Evolutionary conservation across 2,329 filamentous ascomycete genomes (phyloP).

Genomic region (Pleomassaria siparia): DNA sequence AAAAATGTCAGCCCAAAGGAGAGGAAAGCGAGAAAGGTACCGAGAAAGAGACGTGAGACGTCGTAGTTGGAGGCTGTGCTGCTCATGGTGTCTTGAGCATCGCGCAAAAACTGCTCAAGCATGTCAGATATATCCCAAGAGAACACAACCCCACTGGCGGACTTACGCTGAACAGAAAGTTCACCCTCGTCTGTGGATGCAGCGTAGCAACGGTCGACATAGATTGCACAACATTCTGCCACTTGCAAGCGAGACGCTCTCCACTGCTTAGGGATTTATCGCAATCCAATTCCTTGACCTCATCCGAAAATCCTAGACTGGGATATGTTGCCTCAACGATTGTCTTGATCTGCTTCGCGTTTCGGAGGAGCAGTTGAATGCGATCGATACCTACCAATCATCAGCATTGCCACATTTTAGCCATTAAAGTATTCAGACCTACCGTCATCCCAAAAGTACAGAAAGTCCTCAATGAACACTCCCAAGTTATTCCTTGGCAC

Average conservation of each 20-base stretch:
- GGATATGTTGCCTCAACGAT: conserved; percentile 76
- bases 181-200: conserved; percentile 11
- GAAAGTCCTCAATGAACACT: conserved; percentile 76
- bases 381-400: conserved; percentile 52
- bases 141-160: too few relatives aligned
- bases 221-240: conserved; percentile 50
- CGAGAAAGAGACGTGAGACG: conserved; percentile 60
- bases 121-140: background rate
- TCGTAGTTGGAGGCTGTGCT: conserved; percentile 92
- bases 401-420: background rate
- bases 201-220: conserved; percentile 8
- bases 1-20: conserved; percentile 45
- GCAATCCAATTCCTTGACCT: conserved; percentile 16
- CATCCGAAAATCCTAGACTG: conserved; percentile 51
- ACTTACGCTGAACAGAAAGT: conserved; percentile 49
- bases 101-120: conserved; percentile 61
- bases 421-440: conserved; percentile 18
- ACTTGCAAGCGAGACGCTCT: conserved; percentile 65
- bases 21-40: conserved; percentile 47
- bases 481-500: conserved; percentile 89
- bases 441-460: conserved; percentile 74
- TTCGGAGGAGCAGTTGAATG: conserved; percentile 70
- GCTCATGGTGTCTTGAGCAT: conserved; percentile 79
- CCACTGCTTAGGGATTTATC: conserved; percentile 21
- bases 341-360: conserved; percentile 76